phyloP scores from a whole-genome alignment of 345 rosid genomes.

The Melaleuca alternifolia region DNA sequence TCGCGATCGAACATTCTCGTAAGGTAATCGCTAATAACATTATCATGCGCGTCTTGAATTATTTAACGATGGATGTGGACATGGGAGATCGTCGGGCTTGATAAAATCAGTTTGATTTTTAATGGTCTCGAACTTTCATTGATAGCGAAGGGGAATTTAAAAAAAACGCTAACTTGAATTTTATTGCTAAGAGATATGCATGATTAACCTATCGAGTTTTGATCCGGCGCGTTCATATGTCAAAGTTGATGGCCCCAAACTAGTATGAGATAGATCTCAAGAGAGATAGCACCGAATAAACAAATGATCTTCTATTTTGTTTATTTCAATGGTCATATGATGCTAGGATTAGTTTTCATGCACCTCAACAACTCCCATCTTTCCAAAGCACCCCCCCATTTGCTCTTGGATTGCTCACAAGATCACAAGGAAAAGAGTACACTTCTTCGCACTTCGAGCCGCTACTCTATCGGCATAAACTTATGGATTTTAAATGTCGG shows the following conservation, averaged over 20 bases:
- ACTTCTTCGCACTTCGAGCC: neutral
- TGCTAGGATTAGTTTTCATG: neutral
- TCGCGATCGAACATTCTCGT: neutral
- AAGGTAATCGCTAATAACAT: neutral
- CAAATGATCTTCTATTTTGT: neutral
- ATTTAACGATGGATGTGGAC: neutral
- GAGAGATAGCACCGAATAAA: neutral
- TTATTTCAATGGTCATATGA: neutral
- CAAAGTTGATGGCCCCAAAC: neutral
- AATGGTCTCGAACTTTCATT: rapidly evolving
- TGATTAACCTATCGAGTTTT: neutral
- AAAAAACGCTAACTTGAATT: neutral
- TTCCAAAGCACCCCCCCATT: neutral
- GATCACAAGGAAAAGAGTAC: neutral
- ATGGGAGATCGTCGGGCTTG: neutral
- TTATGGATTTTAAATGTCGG: neutral
- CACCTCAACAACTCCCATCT: neutral
- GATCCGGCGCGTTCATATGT: neutral
- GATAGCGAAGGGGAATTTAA: neutral
- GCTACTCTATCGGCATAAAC: neutral
- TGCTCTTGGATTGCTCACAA: rapidly evolving
- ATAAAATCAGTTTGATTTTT: neutral
- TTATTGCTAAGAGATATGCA: neutral
- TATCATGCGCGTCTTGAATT: neutral
- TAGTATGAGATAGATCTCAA: neutral